phyloP scores from a whole-genome alignment of 78 protist species.

The Diacronema lutheri region DNA sequence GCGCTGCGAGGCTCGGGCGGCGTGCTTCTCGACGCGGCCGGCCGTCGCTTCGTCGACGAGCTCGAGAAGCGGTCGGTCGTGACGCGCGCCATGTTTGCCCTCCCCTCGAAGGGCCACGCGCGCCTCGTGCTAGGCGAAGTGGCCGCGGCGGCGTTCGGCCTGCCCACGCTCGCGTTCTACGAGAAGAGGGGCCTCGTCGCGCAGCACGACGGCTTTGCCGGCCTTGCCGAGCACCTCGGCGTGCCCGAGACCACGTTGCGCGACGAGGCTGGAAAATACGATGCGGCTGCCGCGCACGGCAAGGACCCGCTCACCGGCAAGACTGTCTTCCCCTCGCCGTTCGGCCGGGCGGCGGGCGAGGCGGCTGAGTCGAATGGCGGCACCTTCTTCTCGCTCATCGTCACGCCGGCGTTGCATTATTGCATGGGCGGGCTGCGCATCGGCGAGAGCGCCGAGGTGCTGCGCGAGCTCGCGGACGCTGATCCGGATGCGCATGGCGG shows the following conservation, averaged over 20 bases:
- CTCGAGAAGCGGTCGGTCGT: conserved; percentile 70
- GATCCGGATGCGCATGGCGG: no score
- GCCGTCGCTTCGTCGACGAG: conserved; percentile 66
- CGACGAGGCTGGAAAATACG: conserved; percentile 12
- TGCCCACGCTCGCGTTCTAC: conserved; percentile 47
- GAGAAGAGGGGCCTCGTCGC: conserved; percentile 22
- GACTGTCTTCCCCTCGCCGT: conserved; percentile 51
- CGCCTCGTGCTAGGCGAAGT: conserved; percentile 19
- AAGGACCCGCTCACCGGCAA: no score
- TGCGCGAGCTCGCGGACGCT: not conserved
- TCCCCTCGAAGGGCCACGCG: not conserved
- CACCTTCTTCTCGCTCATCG: conserved; percentile 24
- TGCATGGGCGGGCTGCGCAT: conserved; percentile 73
- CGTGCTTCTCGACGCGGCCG: conserved; percentile 46
- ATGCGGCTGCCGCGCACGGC: conserved; percentile 14
- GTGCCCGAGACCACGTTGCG: not conserved
- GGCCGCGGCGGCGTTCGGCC: conserved; percentile 9
- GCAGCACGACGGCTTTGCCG: not conserved
- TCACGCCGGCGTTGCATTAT: conserved; percentile 84
- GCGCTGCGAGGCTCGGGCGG: conserved; percentile 85
- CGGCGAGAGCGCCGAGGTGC: conserved; percentile 31
- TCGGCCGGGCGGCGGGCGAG: conserved; percentile 11
- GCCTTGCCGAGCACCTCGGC: not conserved
- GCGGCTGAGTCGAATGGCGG: conserved; percentile 29
- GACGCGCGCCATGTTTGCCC: conserved; percentile 51